phyloP scores from a whole-genome alignment of 148 eudicot species.

The Diospyros kaki region DNA sequence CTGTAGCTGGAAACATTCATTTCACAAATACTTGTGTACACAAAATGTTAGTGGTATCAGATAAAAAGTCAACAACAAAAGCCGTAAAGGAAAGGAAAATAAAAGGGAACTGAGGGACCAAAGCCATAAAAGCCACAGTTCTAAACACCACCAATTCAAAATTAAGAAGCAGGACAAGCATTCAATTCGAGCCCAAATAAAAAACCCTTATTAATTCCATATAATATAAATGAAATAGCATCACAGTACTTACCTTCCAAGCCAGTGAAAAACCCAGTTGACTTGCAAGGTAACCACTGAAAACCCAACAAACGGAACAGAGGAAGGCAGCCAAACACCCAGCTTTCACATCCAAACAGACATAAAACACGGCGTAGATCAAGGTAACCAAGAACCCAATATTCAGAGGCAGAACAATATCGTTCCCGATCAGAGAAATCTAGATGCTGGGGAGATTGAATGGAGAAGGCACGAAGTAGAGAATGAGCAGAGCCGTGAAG shows the following conservation, averaged over 20 bases:
- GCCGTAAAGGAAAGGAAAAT: no score
- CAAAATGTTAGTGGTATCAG: neutral
- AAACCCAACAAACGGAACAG: conserved; percentile 48
- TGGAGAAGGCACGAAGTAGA: conserved; percentile 27
- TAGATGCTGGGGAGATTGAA: conserved; percentile 18
- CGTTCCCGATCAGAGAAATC: conserved; percentile 4
- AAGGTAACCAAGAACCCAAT: conserved; percentile 29
- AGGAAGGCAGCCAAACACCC: conserved; percentile 52
- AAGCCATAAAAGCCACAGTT: no score
- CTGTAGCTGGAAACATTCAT: neutral
- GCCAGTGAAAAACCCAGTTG: no score
- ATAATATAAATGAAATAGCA: no score
- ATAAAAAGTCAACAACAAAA: neutral
- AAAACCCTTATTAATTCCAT: no score
- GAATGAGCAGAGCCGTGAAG: conserved; percentile 29
- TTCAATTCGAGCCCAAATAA: no score
- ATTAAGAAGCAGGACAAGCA: no score
- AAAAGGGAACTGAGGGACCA: no score
- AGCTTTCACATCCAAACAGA: conserved; percentile 47
- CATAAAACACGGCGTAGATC: conserved; percentile 34
- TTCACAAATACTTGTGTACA: neutral
- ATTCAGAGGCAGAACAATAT: conserved; percentile 15
- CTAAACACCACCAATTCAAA: no score
- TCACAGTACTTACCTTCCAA: no score
- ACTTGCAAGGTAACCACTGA: conserved; percentile 25